A percentile compares a stretch with the other conserved stretches of the same genome.
Conservation (phyloP, 164 flowering plant genomes). For the Saururus chinensis region DNA sequence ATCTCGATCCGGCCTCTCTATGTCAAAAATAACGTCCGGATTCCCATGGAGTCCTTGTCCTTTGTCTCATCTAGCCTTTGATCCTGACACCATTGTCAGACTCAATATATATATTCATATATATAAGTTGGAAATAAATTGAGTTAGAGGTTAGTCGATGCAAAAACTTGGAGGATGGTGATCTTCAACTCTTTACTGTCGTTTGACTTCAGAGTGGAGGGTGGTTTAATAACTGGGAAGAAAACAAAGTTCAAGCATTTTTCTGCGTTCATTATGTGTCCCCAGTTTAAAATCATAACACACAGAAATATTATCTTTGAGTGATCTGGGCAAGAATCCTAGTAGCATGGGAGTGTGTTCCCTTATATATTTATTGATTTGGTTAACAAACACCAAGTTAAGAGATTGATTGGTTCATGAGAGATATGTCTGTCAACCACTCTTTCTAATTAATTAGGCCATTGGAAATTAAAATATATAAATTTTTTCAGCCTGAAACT, state of each 20-base stretch:
- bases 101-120: too few species aligned
- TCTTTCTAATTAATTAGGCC: slow-evolving; percentile 19
- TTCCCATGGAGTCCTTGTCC: background rate
- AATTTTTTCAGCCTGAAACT: background rate
- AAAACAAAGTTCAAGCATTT: background rate
- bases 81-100: background rate
- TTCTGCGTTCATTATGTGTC: background rate
- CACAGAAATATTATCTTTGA: background rate
- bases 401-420: slow-evolving; percentile 18
- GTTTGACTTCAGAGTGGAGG: background rate
- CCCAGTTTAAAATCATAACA: background rate
- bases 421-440: slow-evolving; percentile 48
- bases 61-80: background rate
- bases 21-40: background rate
- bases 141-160: background rate
- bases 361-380: background rate
- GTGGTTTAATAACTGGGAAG: background rate
- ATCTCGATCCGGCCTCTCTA: background rate
- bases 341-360: background rate
- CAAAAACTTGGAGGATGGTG: background rate
- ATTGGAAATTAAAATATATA: slow-evolving; percentile 12
- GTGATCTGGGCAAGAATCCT: background rate
- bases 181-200: background rate
- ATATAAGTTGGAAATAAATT: too few species aligned
- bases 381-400: slow-evolving; percentile 11